Evolutionary conservation across 495 filamentous ascomycete genomes (phyloP).

Genomic region (Pyronema domesticum): DNA sequence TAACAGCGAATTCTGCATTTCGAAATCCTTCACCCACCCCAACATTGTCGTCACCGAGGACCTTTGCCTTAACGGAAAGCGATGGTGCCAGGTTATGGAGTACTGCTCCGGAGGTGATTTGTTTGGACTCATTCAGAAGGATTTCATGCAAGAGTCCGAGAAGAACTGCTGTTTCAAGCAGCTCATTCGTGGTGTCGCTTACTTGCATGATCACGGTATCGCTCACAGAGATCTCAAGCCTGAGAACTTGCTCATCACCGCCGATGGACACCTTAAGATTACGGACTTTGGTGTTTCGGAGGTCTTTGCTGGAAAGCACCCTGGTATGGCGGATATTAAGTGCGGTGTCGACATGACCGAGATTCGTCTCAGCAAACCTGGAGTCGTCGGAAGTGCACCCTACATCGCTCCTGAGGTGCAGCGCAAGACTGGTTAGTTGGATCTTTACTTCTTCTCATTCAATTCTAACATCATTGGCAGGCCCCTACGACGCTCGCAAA

Average conservation of each 20-base stretch:
- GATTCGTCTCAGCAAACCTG: conserved; percentile 45
- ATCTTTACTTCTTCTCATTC: neutral
- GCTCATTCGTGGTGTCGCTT: conserved; percentile 48
- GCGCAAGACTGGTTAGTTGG: conserved; percentile 34
- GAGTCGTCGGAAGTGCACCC: conserved; percentile 56
- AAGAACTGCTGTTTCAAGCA: conserved; percentile 66
- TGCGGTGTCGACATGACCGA: conserved; percentile 51
- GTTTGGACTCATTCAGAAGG: conserved; percentile 44
- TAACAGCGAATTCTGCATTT: conserved; percentile 62
- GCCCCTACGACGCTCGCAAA: conserved; percentile 53
- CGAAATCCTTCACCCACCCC: conserved; percentile 56
- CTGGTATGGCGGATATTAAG: conserved; percentile 45
- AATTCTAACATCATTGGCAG: conserved; percentile 14
- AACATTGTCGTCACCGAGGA: conserved; percentile 60
- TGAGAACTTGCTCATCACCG: conserved; percentile 56
- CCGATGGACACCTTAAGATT: conserved; percentile 55
- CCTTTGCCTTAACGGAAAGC: conserved; percentile 42
- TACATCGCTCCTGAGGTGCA: conserved; percentile 68
- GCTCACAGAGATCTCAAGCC: conserved; percentile 71
- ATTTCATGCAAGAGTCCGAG: conserved; percentile 41
- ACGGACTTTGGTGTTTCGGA: conserved; percentile 67
- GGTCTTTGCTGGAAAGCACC: conserved; percentile 57
- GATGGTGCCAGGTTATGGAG: conserved; percentile 76
- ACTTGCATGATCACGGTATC: conserved; percentile 52
- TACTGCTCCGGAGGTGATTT: conserved; percentile 61